A percentile compares a stretch with the other conserved stretches of the same genome.
Evolutionary conservation across 768 basidiomycete genomes (phyloP).

Genomic region (Suillus sp.): DNA sequence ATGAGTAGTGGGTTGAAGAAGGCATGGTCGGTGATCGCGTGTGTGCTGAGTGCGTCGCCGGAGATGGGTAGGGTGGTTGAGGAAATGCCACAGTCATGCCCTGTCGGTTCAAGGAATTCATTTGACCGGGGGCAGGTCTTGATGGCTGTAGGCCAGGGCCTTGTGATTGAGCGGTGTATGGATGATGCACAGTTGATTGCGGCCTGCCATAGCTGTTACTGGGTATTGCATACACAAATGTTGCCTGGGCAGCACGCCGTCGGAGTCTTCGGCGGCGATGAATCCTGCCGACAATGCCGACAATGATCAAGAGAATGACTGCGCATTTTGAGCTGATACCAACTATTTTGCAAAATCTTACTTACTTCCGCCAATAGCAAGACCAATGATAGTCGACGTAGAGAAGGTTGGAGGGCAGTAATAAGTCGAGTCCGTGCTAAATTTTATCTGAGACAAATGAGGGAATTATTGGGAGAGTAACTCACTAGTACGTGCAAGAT

Average conservation of each 20-base stretch:
- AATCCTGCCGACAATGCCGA: background rate
- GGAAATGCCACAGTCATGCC: background rate
- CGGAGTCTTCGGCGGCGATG: background rate
- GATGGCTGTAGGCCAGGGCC: background rate
- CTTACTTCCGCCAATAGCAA: background rate
- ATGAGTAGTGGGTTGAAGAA: background rate
- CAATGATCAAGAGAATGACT: background rate
- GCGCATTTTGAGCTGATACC: background rate
- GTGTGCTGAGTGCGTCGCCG: constrained; percentile 2
- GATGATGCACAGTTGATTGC: background rate
- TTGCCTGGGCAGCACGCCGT: background rate
- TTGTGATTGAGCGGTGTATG: background rate
- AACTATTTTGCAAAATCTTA: background rate
- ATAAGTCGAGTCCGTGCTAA: background rate
- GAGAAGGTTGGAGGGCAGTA: background rate
- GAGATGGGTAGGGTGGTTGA: constrained; percentile 7
- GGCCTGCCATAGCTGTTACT: background rate
- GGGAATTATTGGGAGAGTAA: too few species aligned
- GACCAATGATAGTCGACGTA: background rate
- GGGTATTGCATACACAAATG: background rate
- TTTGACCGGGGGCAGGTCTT: background rate
- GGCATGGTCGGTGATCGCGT: background rate
- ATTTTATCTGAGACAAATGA: background rate
- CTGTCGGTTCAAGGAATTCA: background rate
- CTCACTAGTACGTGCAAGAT: background rate